A percentile compares a stretch with the other conserved stretches of the same genome.
Evolutionary conservation across 1,284 basidiomycete species (phyloP).

Genomic region (Sanghuangporus sanghuang): DNA sequence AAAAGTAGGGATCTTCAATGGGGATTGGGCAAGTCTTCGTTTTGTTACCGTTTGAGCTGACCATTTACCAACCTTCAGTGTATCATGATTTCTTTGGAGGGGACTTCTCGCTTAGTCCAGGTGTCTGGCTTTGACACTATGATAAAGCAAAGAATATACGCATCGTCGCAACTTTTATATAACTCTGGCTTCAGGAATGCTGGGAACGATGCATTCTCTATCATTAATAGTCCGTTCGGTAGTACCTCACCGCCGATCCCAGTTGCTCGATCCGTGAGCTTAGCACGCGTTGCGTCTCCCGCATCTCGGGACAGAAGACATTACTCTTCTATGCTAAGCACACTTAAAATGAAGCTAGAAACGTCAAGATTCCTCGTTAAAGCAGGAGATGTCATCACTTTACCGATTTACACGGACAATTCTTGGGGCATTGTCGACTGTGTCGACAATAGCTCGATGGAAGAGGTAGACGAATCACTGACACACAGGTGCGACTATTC

Average conservation of each 20-base stretch:
- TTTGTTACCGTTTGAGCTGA: not conserved
- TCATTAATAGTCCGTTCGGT: conserved; percentile 52
- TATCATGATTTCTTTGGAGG: not conserved
- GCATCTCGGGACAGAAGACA: conserved; percentile 70
- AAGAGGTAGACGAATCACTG: conserved; percentile 28
- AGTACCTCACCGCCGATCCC: conserved; percentile 59
- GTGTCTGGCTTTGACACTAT: conserved; percentile 46
- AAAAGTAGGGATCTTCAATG: conserved; percentile 71
- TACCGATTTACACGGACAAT: conserved; percentile 59
- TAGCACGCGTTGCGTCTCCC: conserved; percentile 83
- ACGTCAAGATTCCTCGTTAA: conserved; percentile 59
- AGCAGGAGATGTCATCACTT: conserved; percentile 76
- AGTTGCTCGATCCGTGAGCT: conserved; percentile 64
- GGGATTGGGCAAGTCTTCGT: conserved; percentile 74
- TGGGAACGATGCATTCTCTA: conserved; percentile 23
- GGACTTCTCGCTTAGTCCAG: conserved; percentile 45
- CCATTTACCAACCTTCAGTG: not conserved
- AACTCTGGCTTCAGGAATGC: not conserved
- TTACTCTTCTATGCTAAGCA: conserved; percentile 64
- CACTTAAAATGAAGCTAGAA: conserved; percentile 68
- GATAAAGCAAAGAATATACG: conserved; percentile 31
- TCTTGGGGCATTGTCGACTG: conserved; percentile 25
- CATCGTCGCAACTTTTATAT: conserved; percentile 37
- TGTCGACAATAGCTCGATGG: conserved; percentile 28
- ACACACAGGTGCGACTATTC: conserved; percentile 12